A percentile compares a stretch with the other conserved stretches of the same genome.
These are phyloP conservation scores for Pythium pectinolyticum DNA, from an alignment of 352 stramenopile genomes.

Conservation along the genomic window DNA sequence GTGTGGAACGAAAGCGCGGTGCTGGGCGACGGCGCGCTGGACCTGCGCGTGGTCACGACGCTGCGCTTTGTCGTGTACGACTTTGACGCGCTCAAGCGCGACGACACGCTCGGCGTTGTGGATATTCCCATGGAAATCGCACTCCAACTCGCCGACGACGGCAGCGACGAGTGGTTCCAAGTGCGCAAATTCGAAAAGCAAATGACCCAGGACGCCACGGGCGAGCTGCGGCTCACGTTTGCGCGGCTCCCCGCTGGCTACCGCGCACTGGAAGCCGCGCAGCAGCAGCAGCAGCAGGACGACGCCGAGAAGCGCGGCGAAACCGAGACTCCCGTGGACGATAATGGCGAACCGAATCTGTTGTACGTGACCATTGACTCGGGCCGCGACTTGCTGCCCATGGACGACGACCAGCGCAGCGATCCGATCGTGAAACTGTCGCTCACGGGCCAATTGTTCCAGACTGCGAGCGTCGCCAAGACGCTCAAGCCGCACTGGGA, in stretches of 20 bases:
- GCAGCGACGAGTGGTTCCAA: constrained; percentile 44
- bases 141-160: constrained; percentile 23
- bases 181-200: constrained; percentile 41
- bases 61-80: constrained; percentile 62
- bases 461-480: constrained; percentile 64
- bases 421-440: constrained; percentile 87
- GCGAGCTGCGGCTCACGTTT: constrained; percentile 56
- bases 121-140: constrained; percentile 63
- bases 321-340: constrained; percentile 8
- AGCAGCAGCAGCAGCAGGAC: neutral
- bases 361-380: constrained; percentile 73
- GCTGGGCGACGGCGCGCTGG: constrained; percentile 45
- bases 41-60: constrained; percentile 61
- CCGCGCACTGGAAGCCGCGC: neutral
- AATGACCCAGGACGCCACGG: constrained; percentile 58
- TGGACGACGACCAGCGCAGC: constrained; percentile 75
- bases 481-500: constrained; percentile 79
- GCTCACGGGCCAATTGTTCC: constrained; percentile 70
- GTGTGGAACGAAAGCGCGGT: constrained; percentile 51
- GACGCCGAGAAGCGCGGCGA: neutral
- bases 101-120: constrained; percentile 69
- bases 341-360: constrained; percentile 44
- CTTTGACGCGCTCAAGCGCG: constrained; percentile 57
- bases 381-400: constrained; percentile 74
- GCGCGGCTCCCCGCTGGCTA: constrained; percentile 7